These are phyloP conservation scores for Phlyctochytrium planicorne DNA, from an alignment of 192 early-diverging fungal genomes.

Conservation along the genomic window DNA sequence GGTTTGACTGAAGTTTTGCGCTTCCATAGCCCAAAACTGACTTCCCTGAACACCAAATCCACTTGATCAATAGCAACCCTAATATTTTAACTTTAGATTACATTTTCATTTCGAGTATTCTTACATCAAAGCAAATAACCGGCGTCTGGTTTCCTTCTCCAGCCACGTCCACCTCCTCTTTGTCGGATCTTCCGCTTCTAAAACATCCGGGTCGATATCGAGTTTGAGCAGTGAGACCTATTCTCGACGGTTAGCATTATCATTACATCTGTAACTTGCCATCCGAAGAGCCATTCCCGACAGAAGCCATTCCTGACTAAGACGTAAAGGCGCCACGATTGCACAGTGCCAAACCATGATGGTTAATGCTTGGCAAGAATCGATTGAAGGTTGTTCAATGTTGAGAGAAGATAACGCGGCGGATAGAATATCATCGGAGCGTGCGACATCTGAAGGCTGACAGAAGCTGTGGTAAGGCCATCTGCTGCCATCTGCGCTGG, in stretches of 20 bases:
- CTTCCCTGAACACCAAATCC: background rate
- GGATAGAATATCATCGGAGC: background rate
- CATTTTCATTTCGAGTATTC: background rate
- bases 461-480: slow-evolving; percentile 7
- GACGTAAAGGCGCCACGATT: background rate
- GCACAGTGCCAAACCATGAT: slow-evolving; percentile 6
- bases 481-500: background rate
- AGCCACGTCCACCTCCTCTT: background rate
- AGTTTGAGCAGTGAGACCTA: background rate
- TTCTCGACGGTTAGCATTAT: too few species aligned
- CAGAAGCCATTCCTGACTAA: slow-evolving; percentile 8
- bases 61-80: background rate
- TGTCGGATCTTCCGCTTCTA: slow-evolving; percentile 6
- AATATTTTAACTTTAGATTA: background rate
- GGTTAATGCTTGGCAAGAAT: background rate
- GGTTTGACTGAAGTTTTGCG: background rate
- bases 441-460: background rate
- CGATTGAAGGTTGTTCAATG: background rate
- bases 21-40: slow-evolving; percentile 4
- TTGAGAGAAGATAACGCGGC: background rate
- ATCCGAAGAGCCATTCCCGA: background rate
- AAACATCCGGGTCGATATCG: slow-evolving; percentile 2
- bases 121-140: slow-evolving; percentile 5
- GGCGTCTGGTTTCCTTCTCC: slow-evolving; percentile 2
- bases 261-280: too few species aligned